Base-by-base conservation (phyloP, 2,329 filamentous ascomycete species). In the Stemphylium vesicarium region DNA sequence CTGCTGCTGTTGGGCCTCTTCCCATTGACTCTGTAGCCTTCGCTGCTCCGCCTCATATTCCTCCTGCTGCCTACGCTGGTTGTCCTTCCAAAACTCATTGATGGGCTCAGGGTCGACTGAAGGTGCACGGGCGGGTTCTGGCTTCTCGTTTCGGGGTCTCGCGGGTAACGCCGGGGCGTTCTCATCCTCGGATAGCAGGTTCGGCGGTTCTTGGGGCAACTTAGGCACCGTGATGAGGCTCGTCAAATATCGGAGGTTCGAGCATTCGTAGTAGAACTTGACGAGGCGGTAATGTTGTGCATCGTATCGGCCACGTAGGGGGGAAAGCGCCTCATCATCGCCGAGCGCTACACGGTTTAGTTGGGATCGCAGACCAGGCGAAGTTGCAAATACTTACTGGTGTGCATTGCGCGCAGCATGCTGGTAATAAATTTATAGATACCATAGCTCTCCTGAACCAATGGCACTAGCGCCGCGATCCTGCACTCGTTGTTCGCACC, bases 361-460 rank as follows among this genome's bases (percentile, higher is more conserved):
- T 33, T 16, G 39, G 18, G 13, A 11, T 22, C 10, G 32, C 38
- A 38, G 18, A n/a, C 29, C 31, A 29, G 15, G 16, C 13, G 13
- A 29, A 40, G 18, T 39, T 29, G 15, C n/a, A 9, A 48, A 20
- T 16, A 79, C 88, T 72, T 81, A 93, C 90, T 92, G 2, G 91
- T 94, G 75, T 99, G 94, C 93, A 99, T 97, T 13, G 95, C 95
- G 51, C 95, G 87, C 59, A 99, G 79, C 95, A 99, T 99, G 88
- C 95, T 99, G 0, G 95, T 99, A 63, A 97, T 93, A 75, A 99
- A 99, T 78, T 98, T 98, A 83, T 99, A 99, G 66, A 99, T 98
- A 42, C 95, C 95, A 77, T 98, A 99, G 75, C 92, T 98, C 80
- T 99, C 95, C 74, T 96, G 92, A 3, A 99, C 95, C 38, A 99